Base-by-base conservation (phyloP, 2,329 filamentous ascomycete species). In the Chrysosporium queenslandicum region DNA sequence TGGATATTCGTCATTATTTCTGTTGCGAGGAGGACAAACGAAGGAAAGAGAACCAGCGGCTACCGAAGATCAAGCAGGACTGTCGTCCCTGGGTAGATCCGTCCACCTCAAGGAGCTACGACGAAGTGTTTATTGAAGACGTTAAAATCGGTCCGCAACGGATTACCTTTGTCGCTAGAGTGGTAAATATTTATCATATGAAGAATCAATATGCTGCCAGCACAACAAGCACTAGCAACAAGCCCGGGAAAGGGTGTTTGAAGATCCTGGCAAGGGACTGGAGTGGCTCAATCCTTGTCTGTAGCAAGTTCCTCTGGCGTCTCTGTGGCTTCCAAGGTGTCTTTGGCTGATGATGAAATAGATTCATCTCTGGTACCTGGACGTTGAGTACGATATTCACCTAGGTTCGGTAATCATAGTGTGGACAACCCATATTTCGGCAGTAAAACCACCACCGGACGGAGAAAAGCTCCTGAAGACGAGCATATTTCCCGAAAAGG, bases 401-500 rank as follows among this genome's bases (percentile, higher is more conserved):
- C 54, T 66, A 11, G 62, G 60, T 8, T 46, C 69, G 32, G 64
- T 77, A 0, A 64, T 78, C n/a, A 71, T 70, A 0, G 61, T 78
- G 3, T 77, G 74, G 74, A 73, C 74, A 2, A 70, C 73, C 3
- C 74, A 77, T 56, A 62, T 78, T 36, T 72, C 72, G 18, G 46
- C 56, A 2, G 42, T 47, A 11, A 56, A 52, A 21, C 46, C 45
- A 12, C 16, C 46, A 14, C 9, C 21, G 12, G 47, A 55, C 1
- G 36, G 34, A 21, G 25, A 14, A 4, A 37, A 20, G 29, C 20
- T n/a, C 1, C 59, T 77, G 1, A 73, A 74, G 54, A 73, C 72
- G 1, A 74, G 69, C 32, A 69, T 79, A 5, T 78, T 77, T 51
- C 76, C 76, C 0, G 76, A 78, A 56, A 66, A 72, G 14, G 76